Evolutionary conservation across 2,329 filamentous ascomycete species (phyloP), one percentile per base, ranked within the genome.

Genomic region (Nemania serpens): DNA sequence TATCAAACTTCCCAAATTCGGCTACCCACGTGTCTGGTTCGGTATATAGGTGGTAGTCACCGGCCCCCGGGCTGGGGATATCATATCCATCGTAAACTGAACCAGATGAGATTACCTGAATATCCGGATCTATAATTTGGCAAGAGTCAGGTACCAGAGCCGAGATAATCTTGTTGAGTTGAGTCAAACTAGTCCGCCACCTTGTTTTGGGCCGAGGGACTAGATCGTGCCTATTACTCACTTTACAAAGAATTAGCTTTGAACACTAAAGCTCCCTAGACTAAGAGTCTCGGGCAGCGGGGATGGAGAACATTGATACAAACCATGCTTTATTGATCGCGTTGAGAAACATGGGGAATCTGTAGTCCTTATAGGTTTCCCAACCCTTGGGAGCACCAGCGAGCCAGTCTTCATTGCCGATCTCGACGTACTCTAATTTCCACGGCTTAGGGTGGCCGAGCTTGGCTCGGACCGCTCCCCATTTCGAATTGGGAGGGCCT

Each of bases 361-460:
- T 82, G 66, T 83, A 83, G 59, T 83, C 79, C 51, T 80, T 78
- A 68, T 81, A 83, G 5, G 81, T 78, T 1, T 78, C 73, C 71
- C 78, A 81, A 4, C 82, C 78, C 0, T 69, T 68, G 1, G 79
- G 76, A 5, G 80, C 82, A 3, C 79, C 79, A 25, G 78, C 80
- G 3, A 88, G 80, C 77, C 83, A 84, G 67, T 90, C 88, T 70
- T 90, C 88, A 70, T 90, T 90, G 60, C 88, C 88, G 45, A 90
- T 75, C 73, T 90, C 88, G 56, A 90, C 84, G 66, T 83, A 87
- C 11, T 81, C 77, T 50, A 90, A 78, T 33, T 71, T 76, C 75
- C 85, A 90, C 0, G 88, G 87, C 60, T 85, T 78, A 0, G 84
- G 80, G 66, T 88, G 83, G 3, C 88, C 88, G 2, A 87, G 78